Evolutionary conservation across 805 yeast genomes (phyloP), one percentile per base, ranked within the genome.

Genomic region (Yarrowia sp.): DNA sequence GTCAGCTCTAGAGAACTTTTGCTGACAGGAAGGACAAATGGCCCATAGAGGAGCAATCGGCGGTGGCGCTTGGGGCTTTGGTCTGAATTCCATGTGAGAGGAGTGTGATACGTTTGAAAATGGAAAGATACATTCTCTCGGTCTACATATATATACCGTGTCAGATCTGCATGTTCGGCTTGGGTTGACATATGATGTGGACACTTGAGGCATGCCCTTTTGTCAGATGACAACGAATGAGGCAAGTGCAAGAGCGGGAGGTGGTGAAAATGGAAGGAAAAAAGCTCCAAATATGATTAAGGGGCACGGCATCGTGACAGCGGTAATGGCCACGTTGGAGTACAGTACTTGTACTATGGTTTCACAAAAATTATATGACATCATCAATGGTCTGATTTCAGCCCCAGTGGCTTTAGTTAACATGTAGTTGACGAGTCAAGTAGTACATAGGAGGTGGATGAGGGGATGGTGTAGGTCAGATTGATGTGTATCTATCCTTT

Each of bases 1-100:
- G 58, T 52, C 58, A 14, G 40, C 58, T 14, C 42, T 17, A 2
- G 42, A 36, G 14, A 52, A 52, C 42, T 52, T 52, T 19, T 52
- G 58, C 13, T 19, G 17, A 12, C 58, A 52, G 5, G 58, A 52
- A 7, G 58, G 58, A 13, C 58, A 52, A 12, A 19, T 38, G 12
- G 58, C 58, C 58, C 58, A 52, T 3, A 13, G 9, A 0, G 58
- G 42, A 24, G 30, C 30, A 12, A 39, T 13, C 15, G 40, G 30
- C 3, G 38, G 20, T 19, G 58, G 42, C 3, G 58, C 9, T 12
- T 19, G 49, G 12, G 30, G 24, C 30, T 19, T 44, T 2, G 49
- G 30, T 44, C 49, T 44, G 30, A 44, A 20, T 2, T 44, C 33
- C 49, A 44, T 44, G 6, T 17, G 46, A 24, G 30, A 24, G 3